A percentile compares a stretch with the other conserved stretches of the same genome.
Conservation (phyloP, 768 basidiomycete species). For the Hygrophoropsis aurantiaca region DNA sequence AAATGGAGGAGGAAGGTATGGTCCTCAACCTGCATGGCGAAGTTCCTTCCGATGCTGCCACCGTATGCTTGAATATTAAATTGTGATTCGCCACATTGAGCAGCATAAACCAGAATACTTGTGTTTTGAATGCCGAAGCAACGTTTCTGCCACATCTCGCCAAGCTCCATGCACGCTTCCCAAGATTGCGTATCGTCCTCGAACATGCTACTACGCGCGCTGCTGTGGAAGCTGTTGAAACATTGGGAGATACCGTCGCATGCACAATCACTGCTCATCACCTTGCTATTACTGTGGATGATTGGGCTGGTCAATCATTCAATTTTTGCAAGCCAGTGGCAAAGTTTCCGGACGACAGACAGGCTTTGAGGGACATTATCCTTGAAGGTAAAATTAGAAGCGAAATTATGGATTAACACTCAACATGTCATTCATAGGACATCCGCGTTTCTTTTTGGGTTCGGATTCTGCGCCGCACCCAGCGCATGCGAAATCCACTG, state of each 20-base stretch:
- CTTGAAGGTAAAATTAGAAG: conserved; percentile 53
- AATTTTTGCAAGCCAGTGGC: conserved; percentile 98
- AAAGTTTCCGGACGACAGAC: conserved; percentile 90
- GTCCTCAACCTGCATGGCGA: conserved; percentile 98
- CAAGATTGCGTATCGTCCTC: conserved; percentile 88
- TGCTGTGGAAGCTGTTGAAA: conserved; percentile 83
- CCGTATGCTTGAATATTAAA: conserved; percentile 37
- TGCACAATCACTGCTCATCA: conserved; percentile 99
- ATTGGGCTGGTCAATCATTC: conserved; percentile 94
- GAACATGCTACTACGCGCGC: conserved; percentile 96
- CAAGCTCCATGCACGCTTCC: conserved; percentile 81
- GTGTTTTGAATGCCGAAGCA: conserved; percentile 91
- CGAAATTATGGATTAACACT: neutral
- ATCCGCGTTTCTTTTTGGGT: conserved; percentile 95
- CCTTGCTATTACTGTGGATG: conserved; percentile 89
- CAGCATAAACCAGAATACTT: conserved; percentile 62
- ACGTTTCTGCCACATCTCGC: conserved; percentile 85
- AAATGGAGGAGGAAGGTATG: conserved; percentile 92
- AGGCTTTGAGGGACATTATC: conserved; percentile 77
- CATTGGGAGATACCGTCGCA: conserved; percentile 77
- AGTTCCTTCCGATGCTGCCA: conserved; percentile 79
- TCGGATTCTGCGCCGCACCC: conserved; percentile 97
- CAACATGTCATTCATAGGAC: conserved; percentile 49
- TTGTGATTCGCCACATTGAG: neutral
- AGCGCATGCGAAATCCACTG: conserved; percentile 61